Evolutionary conservation across 2,329 filamentous ascomycete species (phyloP).

Genomic region (Diaporthe vaccinii): DNA sequence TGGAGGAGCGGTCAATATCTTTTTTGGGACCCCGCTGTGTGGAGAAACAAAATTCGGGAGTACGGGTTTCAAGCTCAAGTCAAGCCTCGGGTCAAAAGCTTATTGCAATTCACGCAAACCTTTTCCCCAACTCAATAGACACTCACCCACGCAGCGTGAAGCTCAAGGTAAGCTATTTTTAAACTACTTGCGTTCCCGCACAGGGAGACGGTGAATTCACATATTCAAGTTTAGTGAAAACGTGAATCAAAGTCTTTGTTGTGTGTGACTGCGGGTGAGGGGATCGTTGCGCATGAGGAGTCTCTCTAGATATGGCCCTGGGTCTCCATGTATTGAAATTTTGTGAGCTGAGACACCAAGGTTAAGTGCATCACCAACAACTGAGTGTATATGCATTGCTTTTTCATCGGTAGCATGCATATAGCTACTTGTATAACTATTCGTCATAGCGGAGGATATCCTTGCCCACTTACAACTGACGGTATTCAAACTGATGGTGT

Average conservation of each 20-base stretch:
- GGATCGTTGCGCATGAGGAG: background rate
- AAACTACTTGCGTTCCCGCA: background rate
- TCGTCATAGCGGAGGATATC: background rate
- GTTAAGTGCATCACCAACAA: background rate
- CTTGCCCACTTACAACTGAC: background rate
- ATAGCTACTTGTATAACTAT: background rate
- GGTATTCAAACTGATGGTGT: background rate
- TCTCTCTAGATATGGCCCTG: too few relatives aligned
- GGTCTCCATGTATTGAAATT: background rate
- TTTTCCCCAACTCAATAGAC: background rate
- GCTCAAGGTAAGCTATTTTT: background rate
- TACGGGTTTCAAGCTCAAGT: background rate
- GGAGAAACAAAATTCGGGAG: background rate
- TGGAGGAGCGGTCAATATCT: background rate
- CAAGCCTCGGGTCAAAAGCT: background rate
- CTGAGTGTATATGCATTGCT: background rate
- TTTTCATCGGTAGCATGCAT: background rate
- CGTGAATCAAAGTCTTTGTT: background rate
- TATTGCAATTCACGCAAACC: background rate
- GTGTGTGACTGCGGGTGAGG: background rate
- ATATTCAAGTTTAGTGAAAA: background rate
- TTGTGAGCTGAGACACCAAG: background rate
- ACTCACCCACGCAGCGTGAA: background rate
- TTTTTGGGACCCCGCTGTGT: background rate
- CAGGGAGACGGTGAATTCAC: too few relatives aligned